phyloP scores from a whole-genome alignment of 2,329 filamentous ascomycete species.

The Chaetomium strumarium region DNA sequence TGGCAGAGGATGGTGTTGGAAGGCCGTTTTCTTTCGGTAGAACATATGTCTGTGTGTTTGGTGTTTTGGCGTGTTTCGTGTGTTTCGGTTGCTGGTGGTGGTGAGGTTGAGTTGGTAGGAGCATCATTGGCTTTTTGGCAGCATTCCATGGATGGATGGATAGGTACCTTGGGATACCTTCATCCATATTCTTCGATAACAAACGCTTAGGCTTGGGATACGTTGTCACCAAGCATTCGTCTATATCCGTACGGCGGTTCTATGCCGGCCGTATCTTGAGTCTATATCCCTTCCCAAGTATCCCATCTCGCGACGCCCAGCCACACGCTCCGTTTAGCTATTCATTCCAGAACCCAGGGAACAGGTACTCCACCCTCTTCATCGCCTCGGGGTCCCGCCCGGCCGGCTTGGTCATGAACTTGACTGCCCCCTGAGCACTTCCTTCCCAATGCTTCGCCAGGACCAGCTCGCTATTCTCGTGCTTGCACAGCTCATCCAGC shows the following conservation, averaged over 20 bases:
- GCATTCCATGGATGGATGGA: neutral
- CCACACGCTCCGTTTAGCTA: constrained; percentile 16
- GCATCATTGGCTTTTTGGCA: neutral
- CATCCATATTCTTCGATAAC: neutral
- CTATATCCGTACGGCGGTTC: neutral
- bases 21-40: neutral
- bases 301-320: neutral
- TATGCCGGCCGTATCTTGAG: neutral
- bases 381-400: constrained; percentile 68
- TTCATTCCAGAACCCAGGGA: constrained; percentile 67
- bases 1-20: neutral
- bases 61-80: constrained; percentile 1
- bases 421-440: constrained; percentile 67
- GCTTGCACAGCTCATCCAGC: constrained; percentile 74
- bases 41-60: neutral
- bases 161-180: constrained; percentile 2
- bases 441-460: constrained; percentile 77
- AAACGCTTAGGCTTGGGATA: neutral
- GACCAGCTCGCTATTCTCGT: constrained; percentile 70
- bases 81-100: neutral
- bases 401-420: constrained; percentile 73
- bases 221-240: neutral
- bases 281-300: neutral
- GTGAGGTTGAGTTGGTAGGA: neutral
- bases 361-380: constrained; percentile 79